These are phyloP conservation scores for Ophiostoma pallidulum DNA, from an alignment of 2,329 filamentous ascomycete species.

Conservation along the genomic window DNA sequence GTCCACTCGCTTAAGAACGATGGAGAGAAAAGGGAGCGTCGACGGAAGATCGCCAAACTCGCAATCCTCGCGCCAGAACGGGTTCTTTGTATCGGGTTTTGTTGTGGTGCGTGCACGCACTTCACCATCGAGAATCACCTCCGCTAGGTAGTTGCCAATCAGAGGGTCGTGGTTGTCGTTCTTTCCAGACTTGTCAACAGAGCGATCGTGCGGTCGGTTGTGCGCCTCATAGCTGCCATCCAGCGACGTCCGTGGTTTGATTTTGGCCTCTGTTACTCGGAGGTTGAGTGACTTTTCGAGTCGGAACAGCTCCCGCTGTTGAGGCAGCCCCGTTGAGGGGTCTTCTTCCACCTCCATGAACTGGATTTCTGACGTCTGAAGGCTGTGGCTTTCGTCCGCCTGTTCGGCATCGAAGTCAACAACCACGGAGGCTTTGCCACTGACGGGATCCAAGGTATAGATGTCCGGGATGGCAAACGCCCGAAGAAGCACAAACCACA, in stretches of 20 bases:
- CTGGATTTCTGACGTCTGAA: not conserved
- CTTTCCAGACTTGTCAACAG: slow-evolving; percentile 17
- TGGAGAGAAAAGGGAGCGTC: slow-evolving; percentile 56
- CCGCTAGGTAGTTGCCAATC: slow-evolving; percentile 64
- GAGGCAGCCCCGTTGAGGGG: not conserved
- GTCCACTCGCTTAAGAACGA: slow-evolving; percentile 61
- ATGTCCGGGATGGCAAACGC: slow-evolving; percentile 89
- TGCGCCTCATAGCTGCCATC: slow-evolving; percentile 15
- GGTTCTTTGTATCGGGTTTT: slow-evolving; percentile 60
- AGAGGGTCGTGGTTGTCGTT: slow-evolving; percentile 35
- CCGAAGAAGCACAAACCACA: slow-evolving; percentile 88
- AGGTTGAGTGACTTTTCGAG: slow-evolving; percentile 52
- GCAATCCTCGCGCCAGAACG: slow-evolving; percentile 76
- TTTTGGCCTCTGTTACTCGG: slow-evolving; percentile 53
- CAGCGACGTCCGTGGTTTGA: slow-evolving; percentile 31
- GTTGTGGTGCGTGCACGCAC: slow-evolving; percentile 66
- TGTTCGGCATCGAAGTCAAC: slow-evolving; percentile 31
- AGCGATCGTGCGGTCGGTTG: slow-evolving; percentile 23
- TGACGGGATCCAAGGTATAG: slow-evolving; percentile 53
- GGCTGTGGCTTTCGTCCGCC: not conserved
- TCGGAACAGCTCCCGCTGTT: slow-evolving; percentile 41
- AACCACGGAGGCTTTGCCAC: slow-evolving; percentile 34
- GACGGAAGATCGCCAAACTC: slow-evolving; percentile 67
- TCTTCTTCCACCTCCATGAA: not conserved
- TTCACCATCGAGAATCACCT: slow-evolving; percentile 72